Evolutionary conservation across 2,329 filamentous ascomycete genomes (phyloP).

Genomic region (Exophiala lecanii-corni): DNA sequence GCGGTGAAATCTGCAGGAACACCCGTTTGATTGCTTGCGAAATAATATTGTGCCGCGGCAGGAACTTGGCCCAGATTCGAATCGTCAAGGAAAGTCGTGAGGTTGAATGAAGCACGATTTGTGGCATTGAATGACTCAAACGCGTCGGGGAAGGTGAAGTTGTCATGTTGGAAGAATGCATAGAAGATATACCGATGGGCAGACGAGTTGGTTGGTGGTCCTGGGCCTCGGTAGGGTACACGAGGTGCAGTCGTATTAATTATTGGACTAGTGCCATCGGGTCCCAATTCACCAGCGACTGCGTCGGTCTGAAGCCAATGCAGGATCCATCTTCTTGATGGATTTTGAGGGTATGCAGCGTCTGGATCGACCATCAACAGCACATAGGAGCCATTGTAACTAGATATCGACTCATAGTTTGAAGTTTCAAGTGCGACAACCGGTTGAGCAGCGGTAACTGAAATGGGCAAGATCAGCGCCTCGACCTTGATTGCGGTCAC

Average conservation of each 20-base stretch:
- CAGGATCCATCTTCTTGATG: conserved; percentile 15
- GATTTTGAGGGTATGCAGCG: conserved; percentile 20
- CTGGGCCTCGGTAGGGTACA: conserved; percentile 15
- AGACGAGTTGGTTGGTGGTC: conserved; percentile 23
- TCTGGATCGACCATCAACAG: conserved; percentile 26
- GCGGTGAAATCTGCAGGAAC: conserved; percentile 21
- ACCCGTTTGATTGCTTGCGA: conserved; percentile 20
- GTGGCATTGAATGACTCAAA: conserved; percentile 17
- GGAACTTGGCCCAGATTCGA: conserved; percentile 18
- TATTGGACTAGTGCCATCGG: conserved; percentile 19
- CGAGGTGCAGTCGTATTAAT: conserved; percentile 15
- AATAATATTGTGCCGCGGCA: conserved; percentile 24
- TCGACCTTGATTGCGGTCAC: not conserved
- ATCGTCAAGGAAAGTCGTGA: conserved; percentile 17
- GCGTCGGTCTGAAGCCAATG: conserved; percentile 24
- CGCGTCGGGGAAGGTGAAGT: conserved; percentile 17
- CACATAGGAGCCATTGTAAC: conserved; percentile 22
- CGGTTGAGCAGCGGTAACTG: conserved; percentile 18
- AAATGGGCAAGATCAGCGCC: conserved; percentile 4
- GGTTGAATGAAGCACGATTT: conserved; percentile 19
- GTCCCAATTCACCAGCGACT: conserved; percentile 7
- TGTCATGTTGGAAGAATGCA: conserved; percentile 21
- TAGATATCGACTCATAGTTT: conserved; percentile 14
- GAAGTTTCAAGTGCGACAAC: conserved; percentile 19
- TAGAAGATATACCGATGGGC: conserved; percentile 25